A percentile compares a stretch with the other conserved stretches of the same genome.
Evolutionary conservation across 1,139 yeast species (phyloP).

Genomic region (Lizanozyma gosingica): DNA sequence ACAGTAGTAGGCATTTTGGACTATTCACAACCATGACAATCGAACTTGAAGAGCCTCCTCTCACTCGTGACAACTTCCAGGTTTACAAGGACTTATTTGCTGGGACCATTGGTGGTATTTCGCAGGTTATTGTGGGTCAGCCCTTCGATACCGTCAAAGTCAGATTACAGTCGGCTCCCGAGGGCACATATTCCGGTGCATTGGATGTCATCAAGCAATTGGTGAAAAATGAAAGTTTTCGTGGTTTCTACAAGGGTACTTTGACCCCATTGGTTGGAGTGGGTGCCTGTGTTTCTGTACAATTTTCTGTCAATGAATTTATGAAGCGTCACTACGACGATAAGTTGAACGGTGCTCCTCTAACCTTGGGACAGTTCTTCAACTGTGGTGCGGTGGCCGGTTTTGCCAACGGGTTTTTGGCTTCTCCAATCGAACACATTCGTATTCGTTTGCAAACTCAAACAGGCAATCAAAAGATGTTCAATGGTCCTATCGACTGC

Average conservation of each 20-base stretch:
- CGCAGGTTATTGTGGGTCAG: constrained; percentile 93
- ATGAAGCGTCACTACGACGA: constrained; percentile 71
- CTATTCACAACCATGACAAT: not conserved
- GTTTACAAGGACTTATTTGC: constrained; percentile 77
- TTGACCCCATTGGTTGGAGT: constrained; percentile 77
- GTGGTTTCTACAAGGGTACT: constrained; percentile 65
- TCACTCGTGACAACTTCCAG: constrained; percentile 34
- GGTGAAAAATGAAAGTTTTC: constrained; percentile 63
- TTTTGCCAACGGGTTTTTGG: constrained; percentile 75
- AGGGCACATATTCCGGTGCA: constrained; percentile 68
- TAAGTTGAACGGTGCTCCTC: constrained; percentile 29
- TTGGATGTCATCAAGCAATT: constrained; percentile 67
- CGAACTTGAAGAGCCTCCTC: constrained; percentile 32
- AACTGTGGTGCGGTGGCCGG: constrained; percentile 85
- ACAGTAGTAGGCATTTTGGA: not conserved
- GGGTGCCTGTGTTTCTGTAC: constrained; percentile 87
- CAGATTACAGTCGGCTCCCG: constrained; percentile 76
- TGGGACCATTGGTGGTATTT: constrained; percentile 90
- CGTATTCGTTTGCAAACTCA: constrained; percentile 89
- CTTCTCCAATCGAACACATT: constrained; percentile 88
- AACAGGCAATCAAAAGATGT: constrained; percentile 37
- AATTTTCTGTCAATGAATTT: constrained; percentile 77
- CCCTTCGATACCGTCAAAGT: constrained; percentile 95
- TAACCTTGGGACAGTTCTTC: constrained; percentile 54
- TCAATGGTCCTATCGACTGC: constrained; percentile 77